Evolutionary conservation across 2,329 filamentous ascomycete genomes (phyloP).

Genomic region (Microcyclosporella mali): DNA sequence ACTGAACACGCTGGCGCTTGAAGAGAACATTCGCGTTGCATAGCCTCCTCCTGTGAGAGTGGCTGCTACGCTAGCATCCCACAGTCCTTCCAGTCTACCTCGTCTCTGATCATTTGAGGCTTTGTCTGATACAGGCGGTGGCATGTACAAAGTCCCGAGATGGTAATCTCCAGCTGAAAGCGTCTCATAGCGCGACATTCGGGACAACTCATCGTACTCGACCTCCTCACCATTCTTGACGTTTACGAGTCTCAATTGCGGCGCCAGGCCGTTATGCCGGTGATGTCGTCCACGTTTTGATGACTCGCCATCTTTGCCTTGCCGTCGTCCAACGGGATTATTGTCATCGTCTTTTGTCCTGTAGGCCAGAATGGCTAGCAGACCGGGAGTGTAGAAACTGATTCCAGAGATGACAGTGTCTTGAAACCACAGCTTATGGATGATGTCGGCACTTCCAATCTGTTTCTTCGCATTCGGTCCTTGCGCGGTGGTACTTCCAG

Average conservation of each 20-base stretch:
- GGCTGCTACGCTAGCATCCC: slow-evolving; percentile 57
- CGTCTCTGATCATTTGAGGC: slow-evolving; percentile 50
- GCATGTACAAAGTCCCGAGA: slow-evolving; percentile 73
- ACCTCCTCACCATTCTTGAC: slow-evolving; percentile 75
- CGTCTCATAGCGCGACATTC: slow-evolving; percentile 75
- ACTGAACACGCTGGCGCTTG: slow-evolving; percentile 65
- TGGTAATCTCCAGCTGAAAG: slow-evolving; percentile 90
- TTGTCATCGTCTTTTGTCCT: slow-evolving; percentile 68
- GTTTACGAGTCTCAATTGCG: slow-evolving; percentile 87
- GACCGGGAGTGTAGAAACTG: slow-evolving; percentile 87
- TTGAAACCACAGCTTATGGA: slow-evolving; percentile 80
- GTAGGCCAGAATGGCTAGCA: slow-evolving; percentile 88
- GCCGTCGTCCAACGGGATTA: slow-evolving; percentile 40
- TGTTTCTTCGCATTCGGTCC: slow-evolving; percentile 64
- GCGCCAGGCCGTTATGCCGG: slow-evolving; percentile 72
- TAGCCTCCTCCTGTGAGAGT: slow-evolving; percentile 57
- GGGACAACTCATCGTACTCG: slow-evolving; percentile 74
- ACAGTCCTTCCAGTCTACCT: slow-evolving; percentile 77
- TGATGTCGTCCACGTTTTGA: slow-evolving; percentile 61
- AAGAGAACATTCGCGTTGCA: slow-evolving; percentile 79
- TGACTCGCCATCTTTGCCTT: slow-evolving; percentile 41
- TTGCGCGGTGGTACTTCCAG: slow-evolving; percentile 56
- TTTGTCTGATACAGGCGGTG: slow-evolving; percentile 55
- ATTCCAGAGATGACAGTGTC: slow-evolving; percentile 98
- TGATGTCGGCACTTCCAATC: slow-evolving; percentile 77